Evolutionary conservation across 83 land plant genomes (phyloP), one percentile per base, ranked within the genome.

Genomic region (Isoetes engelmannii): DNA sequence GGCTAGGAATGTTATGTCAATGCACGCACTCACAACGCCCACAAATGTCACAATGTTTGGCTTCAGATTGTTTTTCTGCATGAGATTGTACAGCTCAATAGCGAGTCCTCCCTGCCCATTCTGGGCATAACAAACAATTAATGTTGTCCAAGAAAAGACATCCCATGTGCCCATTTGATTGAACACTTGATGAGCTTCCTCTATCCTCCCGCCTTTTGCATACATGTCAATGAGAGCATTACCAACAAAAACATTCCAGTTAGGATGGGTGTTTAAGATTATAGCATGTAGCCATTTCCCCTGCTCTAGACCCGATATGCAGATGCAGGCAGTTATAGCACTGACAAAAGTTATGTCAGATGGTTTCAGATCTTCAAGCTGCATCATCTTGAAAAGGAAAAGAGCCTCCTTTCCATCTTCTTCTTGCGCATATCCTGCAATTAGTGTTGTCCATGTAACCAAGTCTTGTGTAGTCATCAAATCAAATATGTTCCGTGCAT

Each of bases 211-310:
- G 2, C 37, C 0, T 28, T 28, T 28, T 28, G 37, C 37, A 28
- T 28, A 28, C 37, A 28, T 28, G 37, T 28, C 37, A 28, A 28
- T 28, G 37, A 28, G 37, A 28, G 37, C 37, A 28, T 28, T 28
- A 28, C 37, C 37, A 28, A 44, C 62, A 68, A 74, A 74, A 12
- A 47, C 68, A 74, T 77, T 69, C 46, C 54, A 67, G 18, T 45
- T 45, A 42, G 70, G 45, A 50, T 64, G 44, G 3, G 51, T 8
- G 3, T 53, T 71, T 45, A 70, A 50, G 37, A 77, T 45, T 9
- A 63, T 54, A 4, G 71, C 80, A 61, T 81, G 83, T 57, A 81
- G 53, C 46, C 69, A 72, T 50, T 65, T 77, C 46, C 83, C 83
- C 4, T 55, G 47, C 42, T 59, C 58, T 53, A 77, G 57, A 53